Base-by-base conservation (phyloP, 345 rosid genomes). In the Eucalyptus sp. region DNA sequence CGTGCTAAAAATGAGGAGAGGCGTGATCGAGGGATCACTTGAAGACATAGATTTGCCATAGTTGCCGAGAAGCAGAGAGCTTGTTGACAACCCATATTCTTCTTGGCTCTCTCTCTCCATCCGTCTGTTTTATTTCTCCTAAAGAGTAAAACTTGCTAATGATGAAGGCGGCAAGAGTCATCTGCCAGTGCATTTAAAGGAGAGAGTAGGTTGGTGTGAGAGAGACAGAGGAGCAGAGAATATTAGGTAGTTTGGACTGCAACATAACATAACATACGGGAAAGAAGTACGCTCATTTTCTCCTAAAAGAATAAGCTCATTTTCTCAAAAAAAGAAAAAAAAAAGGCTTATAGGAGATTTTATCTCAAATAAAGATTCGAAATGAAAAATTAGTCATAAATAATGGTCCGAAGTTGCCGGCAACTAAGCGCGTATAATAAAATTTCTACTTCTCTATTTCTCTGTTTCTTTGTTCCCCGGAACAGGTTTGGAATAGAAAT, bases 1-100 rank as follows among this genome's bases (percentile, higher is more conserved):
- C 52, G 95, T 93, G 88, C 96, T 91, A 17, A 93, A 87, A 29
- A 94, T 89, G 84, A 92, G 89, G 37, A 87, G 60, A 50, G 91
- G 88, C n/a, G 93, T 91, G 56, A 86, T 48, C 18, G 92, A 90
- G 44, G 93, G 87, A 43, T 68, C 68, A 5, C 86, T 17, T 44
- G 86, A 88, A 27, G 58, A 44, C 29, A 41, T n/a, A 3, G 24
- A 37, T 18, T 6, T 27, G 66, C 86, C 50, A 15, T 29, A 2
- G 41, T 16, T 31, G 64, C 43, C 84, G 15, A 50, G 56, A 49
- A 87, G 89, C 86, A 54, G 46, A 71, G 88, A 87, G 68, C 86
- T 87, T 43, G 87, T 56, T 31, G 18, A 60, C 51, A 91, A 41
- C 52, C 86, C 85, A 84, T 8, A 84, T 64, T 64, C 76, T 64